phyloP scores from a whole-genome alignment of 805 yeast species.

The Candida nemodendra region DNA sequence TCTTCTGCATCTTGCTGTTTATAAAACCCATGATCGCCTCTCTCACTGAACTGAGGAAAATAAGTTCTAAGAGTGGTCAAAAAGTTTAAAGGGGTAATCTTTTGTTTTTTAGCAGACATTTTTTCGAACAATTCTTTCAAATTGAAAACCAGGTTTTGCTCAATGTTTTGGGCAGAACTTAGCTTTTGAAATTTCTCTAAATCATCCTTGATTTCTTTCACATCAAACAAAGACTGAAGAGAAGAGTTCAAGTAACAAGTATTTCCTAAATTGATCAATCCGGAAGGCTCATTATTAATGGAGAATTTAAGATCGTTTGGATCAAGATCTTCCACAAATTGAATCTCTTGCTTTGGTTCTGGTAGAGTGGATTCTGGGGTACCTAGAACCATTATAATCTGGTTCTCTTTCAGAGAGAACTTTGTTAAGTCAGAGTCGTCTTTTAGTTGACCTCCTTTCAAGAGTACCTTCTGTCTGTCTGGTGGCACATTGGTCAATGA shows the following conservation, averaged over 20 bases:
- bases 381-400: slow-evolving; percentile 84
- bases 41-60: slow-evolving; percentile 90
- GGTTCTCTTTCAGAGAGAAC: slow-evolving; percentile 60
- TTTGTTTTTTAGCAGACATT: slow-evolving; percentile 42
- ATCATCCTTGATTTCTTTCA: slow-evolving; percentile 41
- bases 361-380: slow-evolving; percentile 58
- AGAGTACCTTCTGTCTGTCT: slow-evolving; percentile 83
- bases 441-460: slow-evolving; percentile 83
- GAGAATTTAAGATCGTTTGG: slow-evolving; percentile 18
- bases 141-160: slow-evolving; percentile 29
- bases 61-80: slow-evolving; percentile 61
- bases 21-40: slow-evolving; percentile 63
- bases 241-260: slow-evolving; percentile 78
- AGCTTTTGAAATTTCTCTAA: slow-evolving; percentile 24
- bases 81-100: slow-evolving; percentile 64
- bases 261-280: slow-evolving; percentile 69
- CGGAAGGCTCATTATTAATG: slow-evolving; percentile 51
- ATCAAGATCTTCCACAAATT: slow-evolving; percentile 66
- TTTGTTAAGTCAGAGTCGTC: slow-evolving; percentile 57
- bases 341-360: slow-evolving; percentile 49
- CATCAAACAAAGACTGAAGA: slow-evolving; percentile 51
- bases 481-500: slow-evolving; percentile 80
- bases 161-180: slow-evolving; percentile 18
- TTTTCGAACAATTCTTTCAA: slow-evolving; percentile 45
- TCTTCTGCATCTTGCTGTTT: slow-evolving; percentile 99